These are phyloP conservation scores for Nidula microcarpa DNA, from an alignment of 768 basidiomycete species.

Conservation along the genomic window DNA sequence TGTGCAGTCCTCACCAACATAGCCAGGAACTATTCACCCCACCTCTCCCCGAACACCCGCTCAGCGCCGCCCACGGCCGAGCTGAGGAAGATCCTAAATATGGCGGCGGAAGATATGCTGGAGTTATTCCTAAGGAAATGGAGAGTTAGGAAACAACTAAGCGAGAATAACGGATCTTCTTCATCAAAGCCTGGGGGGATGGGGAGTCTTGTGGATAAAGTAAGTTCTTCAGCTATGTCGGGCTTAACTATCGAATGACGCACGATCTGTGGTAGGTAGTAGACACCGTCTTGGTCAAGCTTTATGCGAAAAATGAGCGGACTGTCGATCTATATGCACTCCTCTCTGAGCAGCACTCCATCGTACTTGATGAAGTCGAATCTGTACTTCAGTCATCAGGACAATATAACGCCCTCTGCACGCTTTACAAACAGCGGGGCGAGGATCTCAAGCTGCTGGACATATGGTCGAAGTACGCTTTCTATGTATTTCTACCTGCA, in stretches of 20 bases:
- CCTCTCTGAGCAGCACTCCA: constrained; percentile 48
- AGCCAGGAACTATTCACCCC: constrained; percentile 91
- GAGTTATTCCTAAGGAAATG: constrained; percentile 63
- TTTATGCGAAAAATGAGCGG: constrained; percentile 62
- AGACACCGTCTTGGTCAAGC: constrained; percentile 78
- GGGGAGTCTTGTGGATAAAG: neutral
- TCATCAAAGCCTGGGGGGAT: constrained; percentile 4
- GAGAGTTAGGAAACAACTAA: constrained; percentile 20
- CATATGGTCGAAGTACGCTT: constrained; percentile 61
- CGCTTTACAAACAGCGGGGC: constrained; percentile 54
- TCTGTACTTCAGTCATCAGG: constrained; percentile 43
- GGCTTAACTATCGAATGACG: no score
- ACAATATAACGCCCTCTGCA: constrained; percentile 59
- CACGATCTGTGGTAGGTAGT: constrained; percentile 45
- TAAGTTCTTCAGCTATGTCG: neutral
- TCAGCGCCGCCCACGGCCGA: constrained; percentile 69
- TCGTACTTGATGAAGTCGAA: constrained; percentile 64
- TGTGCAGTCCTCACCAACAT: constrained; percentile 81
- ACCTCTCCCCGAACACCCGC: constrained; percentile 68
- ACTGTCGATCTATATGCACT: constrained; percentile 59
- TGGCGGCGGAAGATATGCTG: constrained; percentile 75
- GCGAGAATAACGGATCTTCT: neutral
- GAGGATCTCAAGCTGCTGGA: constrained; percentile 64
- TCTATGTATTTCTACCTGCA: neutral
- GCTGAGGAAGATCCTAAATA: constrained; percentile 57